Evolutionary conservation across 106 monocot genomes (phyloP).

Genomic region (Platanthera guangdongensis): DNA sequence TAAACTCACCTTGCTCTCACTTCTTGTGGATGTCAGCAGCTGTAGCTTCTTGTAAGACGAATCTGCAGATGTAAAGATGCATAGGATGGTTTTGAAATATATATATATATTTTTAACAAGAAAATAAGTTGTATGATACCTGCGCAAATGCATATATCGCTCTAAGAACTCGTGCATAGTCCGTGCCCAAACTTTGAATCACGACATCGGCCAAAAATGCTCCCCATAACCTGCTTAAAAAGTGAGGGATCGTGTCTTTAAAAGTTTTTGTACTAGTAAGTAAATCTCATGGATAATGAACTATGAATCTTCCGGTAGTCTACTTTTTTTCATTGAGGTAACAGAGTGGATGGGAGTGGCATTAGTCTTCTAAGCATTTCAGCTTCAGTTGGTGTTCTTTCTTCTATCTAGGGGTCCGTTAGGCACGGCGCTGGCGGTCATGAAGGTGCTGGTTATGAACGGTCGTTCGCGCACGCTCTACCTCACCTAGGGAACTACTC

Average conservation of each 20-base stretch:
- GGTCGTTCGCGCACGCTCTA: too few relatives aligned
- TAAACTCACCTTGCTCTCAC: neutral
- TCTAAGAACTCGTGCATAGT: slow-evolving; percentile 83
- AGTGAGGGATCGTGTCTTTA: neutral
- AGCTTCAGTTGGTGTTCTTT: too few relatives aligned
- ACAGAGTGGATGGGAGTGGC: neutral
- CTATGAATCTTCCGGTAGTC: neutral
- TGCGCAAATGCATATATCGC: slow-evolving; percentile 95
- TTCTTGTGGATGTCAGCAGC: neutral
- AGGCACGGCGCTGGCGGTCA: too few relatives aligned
- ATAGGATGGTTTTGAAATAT: neutral
- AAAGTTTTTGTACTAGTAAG: neutral
- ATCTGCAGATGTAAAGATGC: slow-evolving; percentile 30
- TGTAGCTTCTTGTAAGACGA: slow-evolving; percentile 50
- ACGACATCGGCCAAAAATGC: slow-evolving; percentile 83
- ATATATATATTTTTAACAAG: too few relatives aligned
- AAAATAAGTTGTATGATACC: slow-evolving; percentile 22
- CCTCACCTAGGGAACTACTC: too few relatives aligned
- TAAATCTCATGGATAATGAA: neutral
- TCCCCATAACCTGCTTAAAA: slow-evolving; percentile 77
- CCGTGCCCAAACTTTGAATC: slow-evolving; percentile 93
- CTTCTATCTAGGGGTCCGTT: too few relatives aligned
- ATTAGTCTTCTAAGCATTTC: neutral
- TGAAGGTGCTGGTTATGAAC: too few relatives aligned
- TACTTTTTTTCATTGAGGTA: neutral